These are phyloP conservation scores for Fonsecaea multimorphosa DNA, from an alignment of 2,329 filamentous ascomycete genomes.

Conservation along the genomic window DNA sequence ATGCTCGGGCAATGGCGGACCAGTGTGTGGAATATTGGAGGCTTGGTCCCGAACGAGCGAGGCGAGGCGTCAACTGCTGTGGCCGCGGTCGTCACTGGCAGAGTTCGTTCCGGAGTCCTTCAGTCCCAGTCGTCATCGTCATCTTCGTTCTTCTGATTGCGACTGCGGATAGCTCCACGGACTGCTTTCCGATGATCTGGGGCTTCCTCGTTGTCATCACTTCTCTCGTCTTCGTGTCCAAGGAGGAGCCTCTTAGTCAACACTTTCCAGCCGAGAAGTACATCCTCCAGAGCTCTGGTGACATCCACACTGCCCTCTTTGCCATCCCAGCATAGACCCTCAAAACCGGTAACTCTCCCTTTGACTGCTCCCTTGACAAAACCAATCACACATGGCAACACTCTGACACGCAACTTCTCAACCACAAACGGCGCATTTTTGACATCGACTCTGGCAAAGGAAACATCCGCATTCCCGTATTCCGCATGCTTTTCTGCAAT, in stretches of 20 bases:
- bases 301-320: slow-evolving; percentile 50
- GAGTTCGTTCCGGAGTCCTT: slow-evolving; percentile 24
- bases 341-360: slow-evolving; percentile 56
- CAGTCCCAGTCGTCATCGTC: slow-evolving; percentile 58
- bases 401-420: slow-evolving; percentile 53
- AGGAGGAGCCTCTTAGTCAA: slow-evolving; percentile 47
- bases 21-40: background rate
- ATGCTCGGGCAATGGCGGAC: background rate
- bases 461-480: slow-evolving; percentile 43
- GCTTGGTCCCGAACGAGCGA: background rate
- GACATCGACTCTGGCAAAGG: slow-evolving; percentile 55
- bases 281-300: slow-evolving; percentile 51
- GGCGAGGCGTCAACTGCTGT: background rate
- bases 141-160: slow-evolving; percentile 43
- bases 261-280: slow-evolving; percentile 49
- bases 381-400: slow-evolving; percentile 57
- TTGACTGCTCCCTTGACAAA: slow-evolving; percentile 55
- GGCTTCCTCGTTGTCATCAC: slow-evolving; percentile 39
- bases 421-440: slow-evolving; percentile 55
- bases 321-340: slow-evolving; percentile 50
- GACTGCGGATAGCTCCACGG: slow-evolving; percentile 43
- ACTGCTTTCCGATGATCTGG: slow-evolving; percentile 35
- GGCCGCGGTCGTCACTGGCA: background rate
- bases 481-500: slow-evolving; percentile 48
- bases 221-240: slow-evolving; percentile 38